phyloP scores from a whole-genome alignment of 2,329 filamentous ascomycete species.

The Davidsoniella virescens region DNA sequence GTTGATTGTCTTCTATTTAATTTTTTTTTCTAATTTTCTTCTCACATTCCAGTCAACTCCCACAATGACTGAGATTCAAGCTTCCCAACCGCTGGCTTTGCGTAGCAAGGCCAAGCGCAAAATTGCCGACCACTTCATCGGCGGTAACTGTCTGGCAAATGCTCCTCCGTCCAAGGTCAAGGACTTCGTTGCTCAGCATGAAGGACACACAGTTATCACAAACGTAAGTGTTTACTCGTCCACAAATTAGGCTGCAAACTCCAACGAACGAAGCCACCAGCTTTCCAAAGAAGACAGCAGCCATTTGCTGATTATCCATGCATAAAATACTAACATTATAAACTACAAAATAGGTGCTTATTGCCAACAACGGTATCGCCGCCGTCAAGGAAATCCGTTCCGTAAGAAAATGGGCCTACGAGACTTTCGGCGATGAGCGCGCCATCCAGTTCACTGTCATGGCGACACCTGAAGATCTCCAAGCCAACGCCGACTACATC shows the following conservation, averaged over 20 bases:
- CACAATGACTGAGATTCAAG: slow-evolving; percentile 33
- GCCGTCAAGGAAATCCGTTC: slow-evolving; percentile 99
- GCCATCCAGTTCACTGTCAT: slow-evolving; percentile 99
- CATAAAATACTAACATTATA: neutral
- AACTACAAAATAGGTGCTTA: slow-evolving; percentile 54
- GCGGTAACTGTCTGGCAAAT: slow-evolving; percentile 72
- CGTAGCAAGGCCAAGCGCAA: slow-evolving; percentile 45
- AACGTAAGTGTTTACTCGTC: slow-evolving; percentile 49
- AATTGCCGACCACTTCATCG: slow-evolving; percentile 86
- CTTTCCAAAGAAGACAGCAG: neutral
- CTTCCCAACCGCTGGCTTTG: slow-evolving; percentile 30
- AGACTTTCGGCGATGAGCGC: slow-evolving; percentile 94
- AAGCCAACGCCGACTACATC: slow-evolving; percentile 97
- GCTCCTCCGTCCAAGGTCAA: slow-evolving; percentile 78
- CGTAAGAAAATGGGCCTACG: slow-evolving; percentile 99
- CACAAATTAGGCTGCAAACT: neutral
- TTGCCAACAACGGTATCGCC: slow-evolving; percentile 99
- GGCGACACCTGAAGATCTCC: slow-evolving; percentile 95
- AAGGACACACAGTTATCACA: slow-evolving; percentile 95
- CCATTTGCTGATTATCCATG: neutral
- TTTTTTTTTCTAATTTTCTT: slow-evolving; percentile 7
- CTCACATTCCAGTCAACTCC: slow-evolving; percentile 10
- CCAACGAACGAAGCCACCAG: neutral
- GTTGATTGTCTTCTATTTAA: slow-evolving; percentile 1
- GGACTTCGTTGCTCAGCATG: slow-evolving; percentile 80